These are phyloP conservation scores for Phytophthora sansomeana DNA, from an alignment of 352 stramenopile species.

Conservation along the genomic window DNA sequence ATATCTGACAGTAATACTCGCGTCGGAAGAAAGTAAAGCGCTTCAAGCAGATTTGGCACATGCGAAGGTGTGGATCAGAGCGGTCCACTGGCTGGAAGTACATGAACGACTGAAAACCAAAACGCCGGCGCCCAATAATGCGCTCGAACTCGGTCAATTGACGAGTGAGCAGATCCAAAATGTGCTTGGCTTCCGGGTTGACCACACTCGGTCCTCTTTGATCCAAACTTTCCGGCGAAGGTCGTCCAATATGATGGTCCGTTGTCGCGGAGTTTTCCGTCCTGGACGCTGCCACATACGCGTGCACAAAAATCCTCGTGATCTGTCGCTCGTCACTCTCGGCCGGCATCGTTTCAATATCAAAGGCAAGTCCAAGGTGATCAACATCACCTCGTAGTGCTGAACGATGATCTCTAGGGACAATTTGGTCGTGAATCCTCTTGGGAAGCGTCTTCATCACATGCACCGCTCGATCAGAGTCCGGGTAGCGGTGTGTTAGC, in stretches of 20 bases:
- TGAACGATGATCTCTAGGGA: conserved; percentile 46
- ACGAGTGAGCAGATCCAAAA: conserved; percentile 53
- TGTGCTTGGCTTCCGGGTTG: conserved; percentile 63
- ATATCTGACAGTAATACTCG: conserved; percentile 64
- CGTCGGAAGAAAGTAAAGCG: conserved; percentile 47
- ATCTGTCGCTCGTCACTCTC: conserved; percentile 8
- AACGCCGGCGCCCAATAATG: conserved; percentile 66
- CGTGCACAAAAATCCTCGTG: conserved; percentile 56
- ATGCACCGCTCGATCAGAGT: conserved; percentile 58
- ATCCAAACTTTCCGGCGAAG: conserved; percentile 13
- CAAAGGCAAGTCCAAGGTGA: conserved; percentile 61
- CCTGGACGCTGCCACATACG: conserved; percentile 52
- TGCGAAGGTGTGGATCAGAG: conserved; percentile 15
- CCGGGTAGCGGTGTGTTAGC: conserved; percentile 54
- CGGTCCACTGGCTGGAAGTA: conserved; percentile 41
- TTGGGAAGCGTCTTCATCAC: conserved; percentile 75
- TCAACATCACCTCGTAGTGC: conserved; percentile 59
- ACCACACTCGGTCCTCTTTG: conserved; percentile 22
- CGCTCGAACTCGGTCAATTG: conserved; percentile 61
- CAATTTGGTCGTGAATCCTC: conserved; percentile 58
- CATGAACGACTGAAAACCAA: conserved; percentile 72
- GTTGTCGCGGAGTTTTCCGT: conserved; percentile 12
- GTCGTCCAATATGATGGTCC: conserved; percentile 11
- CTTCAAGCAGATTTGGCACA: conserved; percentile 52
- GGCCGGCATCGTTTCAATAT: conserved; percentile 49